Conservation (phyloP, 345 rosid species). For the Dipteronia sinensis region DNA sequence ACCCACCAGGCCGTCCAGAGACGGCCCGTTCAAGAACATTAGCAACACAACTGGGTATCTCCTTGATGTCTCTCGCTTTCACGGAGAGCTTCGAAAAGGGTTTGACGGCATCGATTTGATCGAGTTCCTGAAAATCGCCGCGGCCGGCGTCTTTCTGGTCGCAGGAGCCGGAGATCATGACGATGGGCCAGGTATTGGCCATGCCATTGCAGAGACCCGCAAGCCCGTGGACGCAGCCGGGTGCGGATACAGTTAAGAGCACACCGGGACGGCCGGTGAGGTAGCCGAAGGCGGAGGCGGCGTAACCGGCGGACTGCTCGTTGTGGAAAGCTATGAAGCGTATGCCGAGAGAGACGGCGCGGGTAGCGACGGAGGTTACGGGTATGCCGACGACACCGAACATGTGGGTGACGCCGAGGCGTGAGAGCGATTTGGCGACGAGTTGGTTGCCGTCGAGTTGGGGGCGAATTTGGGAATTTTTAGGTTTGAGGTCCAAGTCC, state of each 20-base stretch:
- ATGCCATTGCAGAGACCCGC: constrained; percentile 93
- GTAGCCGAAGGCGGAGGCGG: constrained; percentile 94
- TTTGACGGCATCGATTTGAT: constrained; percentile 82
- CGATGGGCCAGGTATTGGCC: constrained; percentile 88
- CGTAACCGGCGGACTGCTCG: constrained; percentile 98
- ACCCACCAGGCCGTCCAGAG: constrained; percentile 85
- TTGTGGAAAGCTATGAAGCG: constrained; percentile 96
- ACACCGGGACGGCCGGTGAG: constrained; percentile 84
- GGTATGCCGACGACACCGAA: constrained; percentile 98
- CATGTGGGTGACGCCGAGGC: constrained; percentile 85
- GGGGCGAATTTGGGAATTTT: constrained; percentile 24
- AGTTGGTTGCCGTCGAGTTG: constrained; percentile 68
- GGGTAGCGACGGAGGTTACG: constrained; percentile 86
- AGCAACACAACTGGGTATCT: constrained; percentile 73
- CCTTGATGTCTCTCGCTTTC: constrained; percentile 62
- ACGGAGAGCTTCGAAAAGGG: constrained; percentile 74
- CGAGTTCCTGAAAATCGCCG: constrained; percentile 96
- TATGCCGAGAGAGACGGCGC: constrained; percentile 73
- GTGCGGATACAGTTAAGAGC: constrained; percentile 91
- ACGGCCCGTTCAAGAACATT: constrained; percentile 69
- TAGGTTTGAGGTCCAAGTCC: constrained; percentile 12
- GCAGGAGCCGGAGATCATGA: constrained; percentile 92
- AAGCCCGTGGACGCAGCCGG: constrained; percentile 95
- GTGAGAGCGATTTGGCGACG: constrained; percentile 65
- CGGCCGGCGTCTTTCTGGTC: constrained; percentile 80